A percentile compares a stretch with the other conserved stretches of the same genome.
phyloP scores from a whole-genome alignment of 768 basidiomycete genomes.

The Podaxis mareebaensis region DNA sequence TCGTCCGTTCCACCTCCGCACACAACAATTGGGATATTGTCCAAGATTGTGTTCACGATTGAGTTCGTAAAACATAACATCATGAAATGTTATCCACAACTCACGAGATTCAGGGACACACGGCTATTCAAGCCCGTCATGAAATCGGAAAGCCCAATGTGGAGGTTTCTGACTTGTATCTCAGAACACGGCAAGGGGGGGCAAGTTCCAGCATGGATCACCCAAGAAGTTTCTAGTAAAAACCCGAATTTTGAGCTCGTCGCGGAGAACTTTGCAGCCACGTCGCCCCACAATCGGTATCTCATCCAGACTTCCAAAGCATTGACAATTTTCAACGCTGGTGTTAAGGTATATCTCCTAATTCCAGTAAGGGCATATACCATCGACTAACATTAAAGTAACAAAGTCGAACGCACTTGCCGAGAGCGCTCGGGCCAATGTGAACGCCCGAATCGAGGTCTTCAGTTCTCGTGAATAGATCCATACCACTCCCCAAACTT shows the following conservation, averaged over 20 bases:
- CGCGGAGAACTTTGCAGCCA: constrained; percentile 25
- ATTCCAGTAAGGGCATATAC: neutral
- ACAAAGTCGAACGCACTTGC: constrained; percentile 29
- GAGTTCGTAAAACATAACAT: constrained; percentile 22
- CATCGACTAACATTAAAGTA: neutral
- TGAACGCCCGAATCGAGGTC: constrained; percentile 29
- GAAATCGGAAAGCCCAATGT: constrained; percentile 26
- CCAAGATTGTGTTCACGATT: constrained; percentile 30
- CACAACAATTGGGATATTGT: constrained; percentile 31
- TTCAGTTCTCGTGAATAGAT: constrained; percentile 27
- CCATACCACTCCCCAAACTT: neutral
- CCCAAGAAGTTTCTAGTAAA: constrained; percentile 19
- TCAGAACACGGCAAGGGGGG: constrained; percentile 24
- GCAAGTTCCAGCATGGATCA: constrained; percentile 27
- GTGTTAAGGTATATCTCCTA: constrained; percentile 24
- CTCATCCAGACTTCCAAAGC: constrained; percentile 32
- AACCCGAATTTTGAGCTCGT: constrained; percentile 24
- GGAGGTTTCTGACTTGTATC: constrained; percentile 29
- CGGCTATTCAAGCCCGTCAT: constrained; percentile 26
- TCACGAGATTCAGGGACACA: constrained; percentile 23
- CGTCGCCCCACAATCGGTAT: constrained; percentile 24
- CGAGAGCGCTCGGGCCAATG: constrained; percentile 26
- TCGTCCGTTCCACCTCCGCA: constrained; percentile 29
- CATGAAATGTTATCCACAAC: neutral
- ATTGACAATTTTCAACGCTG: constrained; percentile 29